Evolutionary conservation across 1,284 basidiomycete genomes (phyloP), one percentile per base, ranked within the genome.

Genomic region (Puccinia triticina): DNA sequence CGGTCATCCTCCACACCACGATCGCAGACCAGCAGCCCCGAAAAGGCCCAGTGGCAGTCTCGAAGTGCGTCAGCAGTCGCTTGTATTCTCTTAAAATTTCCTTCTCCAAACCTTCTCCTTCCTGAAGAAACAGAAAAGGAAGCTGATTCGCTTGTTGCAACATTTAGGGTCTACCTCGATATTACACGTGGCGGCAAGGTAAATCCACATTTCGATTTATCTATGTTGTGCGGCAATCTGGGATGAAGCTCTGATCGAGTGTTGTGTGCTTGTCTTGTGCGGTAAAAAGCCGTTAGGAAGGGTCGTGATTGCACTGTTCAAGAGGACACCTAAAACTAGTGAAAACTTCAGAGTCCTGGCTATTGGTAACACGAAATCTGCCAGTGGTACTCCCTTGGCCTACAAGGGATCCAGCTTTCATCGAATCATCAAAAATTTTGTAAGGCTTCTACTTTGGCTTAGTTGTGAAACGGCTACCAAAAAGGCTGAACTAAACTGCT

Each of bases 321-420:
- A 81, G 74, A 55, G 79, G 23, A 81, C 79, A n/a, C 79, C 79
- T 5, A 73, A 74, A 37, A 81, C 79, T 2, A 74, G 71, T 66
- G 79, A 81, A 53, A 81, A 81, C 55, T 81, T 81, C 40, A 32
- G 57, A 53, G 43, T 50, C 12, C 26, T 81, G 46, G 69, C 79
- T n/a, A 40, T 74, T 34, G 79, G 79, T 18, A 59, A 73, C 53
- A 71, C 67, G 18, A 48, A 23, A 26, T 55, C 77, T 34, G 23
- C 66, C 1, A n/a, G n/a, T 46, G 79, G 79, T 11, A 50, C 26
- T n/a, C 50, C 69, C 14, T 53, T 81, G 7, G 26, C 34, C 48
- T 81, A 74, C 64, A 81, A 81, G 64, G 79, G 79, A 40, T 81
- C 79, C 1, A 50, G 46, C n/a, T 81, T 81, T 37, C 79, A 81